Percentiles rank a stretch among this genome's conserved stretches.
phyloP scores from a whole-genome alignment of 305 asterid genomes.

The Ruellia speciosa region DNA sequence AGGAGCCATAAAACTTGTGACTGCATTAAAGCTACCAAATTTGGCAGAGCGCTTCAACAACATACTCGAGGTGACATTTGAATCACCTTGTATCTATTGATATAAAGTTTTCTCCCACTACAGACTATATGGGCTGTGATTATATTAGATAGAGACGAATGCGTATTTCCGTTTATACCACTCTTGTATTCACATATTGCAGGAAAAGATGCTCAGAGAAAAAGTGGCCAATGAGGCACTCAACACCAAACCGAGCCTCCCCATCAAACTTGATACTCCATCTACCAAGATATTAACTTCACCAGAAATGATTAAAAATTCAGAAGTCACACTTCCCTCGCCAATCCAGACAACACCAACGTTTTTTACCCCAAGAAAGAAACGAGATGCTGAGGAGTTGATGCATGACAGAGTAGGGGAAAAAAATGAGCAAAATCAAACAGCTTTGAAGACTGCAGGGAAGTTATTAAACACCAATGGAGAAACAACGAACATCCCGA shows the following conservation, averaged over 20 bases:
- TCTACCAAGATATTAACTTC: slow-evolving; percentile 23
- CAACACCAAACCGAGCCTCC: slow-evolving; percentile 9
- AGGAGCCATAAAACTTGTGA: slow-evolving; percentile 95
- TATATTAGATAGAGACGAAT: neutral
- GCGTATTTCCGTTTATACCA: slow-evolving; percentile 1
- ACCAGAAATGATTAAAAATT: slow-evolving; percentile 34
- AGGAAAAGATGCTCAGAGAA: slow-evolving; percentile 71
- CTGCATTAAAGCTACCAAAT: slow-evolving; percentile 83
- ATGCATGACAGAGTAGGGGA: slow-evolving; percentile 23
- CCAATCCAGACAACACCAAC: slow-evolving; percentile 30
- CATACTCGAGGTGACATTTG: slow-evolving; percentile 66
- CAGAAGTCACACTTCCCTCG: slow-evolving; percentile 26
- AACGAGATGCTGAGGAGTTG: slow-evolving; percentile 28
- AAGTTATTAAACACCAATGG: slow-evolving; percentile 23
- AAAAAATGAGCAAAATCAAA: slow-evolving; percentile 28
- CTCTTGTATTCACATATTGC: slow-evolving; percentile 18
- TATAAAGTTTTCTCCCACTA: no score
- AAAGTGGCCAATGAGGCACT: slow-evolving; percentile 23
- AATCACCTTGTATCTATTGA: neutral
- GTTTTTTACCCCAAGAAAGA: slow-evolving; percentile 20
- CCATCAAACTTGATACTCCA: slow-evolving; percentile 25
- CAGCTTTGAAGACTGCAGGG: slow-evolving; percentile 29
- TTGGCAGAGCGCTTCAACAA: slow-evolving; percentile 86
- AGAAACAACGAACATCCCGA: slow-evolving; percentile 28
- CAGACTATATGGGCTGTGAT: no score